Base-by-base conservation (phyloP, 257 asterid genomes). In the Gardenia jasminoides region DNA sequence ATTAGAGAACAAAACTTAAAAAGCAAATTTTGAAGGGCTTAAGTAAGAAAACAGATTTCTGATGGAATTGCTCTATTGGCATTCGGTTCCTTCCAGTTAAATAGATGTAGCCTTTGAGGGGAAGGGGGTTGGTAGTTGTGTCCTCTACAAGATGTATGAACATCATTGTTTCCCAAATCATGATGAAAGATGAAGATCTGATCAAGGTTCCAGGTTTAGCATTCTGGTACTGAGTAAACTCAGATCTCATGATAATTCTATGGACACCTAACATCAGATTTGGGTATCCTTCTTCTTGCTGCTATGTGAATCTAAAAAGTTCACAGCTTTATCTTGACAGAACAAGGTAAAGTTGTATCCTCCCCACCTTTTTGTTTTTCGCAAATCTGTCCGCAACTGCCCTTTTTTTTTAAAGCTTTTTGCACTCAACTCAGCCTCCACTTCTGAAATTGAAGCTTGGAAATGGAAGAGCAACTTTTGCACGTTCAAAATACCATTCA, bases 381-480 rank as follows among this genome's bases (percentile, higher is more conserved):
- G 43, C 28, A 28, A 58, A 36, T 20, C 36, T 11, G 31, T 58
- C 54, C n/a, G 28, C 78, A 72, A 0, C 30, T 72, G 76, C 50
- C 20, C n/a, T 69, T 24, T 24, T 70, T 11, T 24, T 69, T 11
- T 24, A 20, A 1, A 0, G 2, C 10, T 33, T 33, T 52, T 10
- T 20, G 65, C 28, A 54, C 67, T 74, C 50, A 33, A 74, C 50
- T 74, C 77, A 33, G 67, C 46, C 48, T 54, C 67, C 77, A 74
- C 46, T 17, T 24, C 67, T 33, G 33, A 74, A 50, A 54, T 33
- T 74, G 52, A 56, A 47, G 36, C 11, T 24, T 74, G 78, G 58
- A 75, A 47, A 58, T 74, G 78, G 58, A 75, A 47, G 31, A 39
- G 28, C 65, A 30, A 48, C 76, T 72, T 72, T 72, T 72, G 10